Evolutionary conservation across 805 yeast genomes (phyloP).

Genomic region (Candida fluviatilis): DNA sequence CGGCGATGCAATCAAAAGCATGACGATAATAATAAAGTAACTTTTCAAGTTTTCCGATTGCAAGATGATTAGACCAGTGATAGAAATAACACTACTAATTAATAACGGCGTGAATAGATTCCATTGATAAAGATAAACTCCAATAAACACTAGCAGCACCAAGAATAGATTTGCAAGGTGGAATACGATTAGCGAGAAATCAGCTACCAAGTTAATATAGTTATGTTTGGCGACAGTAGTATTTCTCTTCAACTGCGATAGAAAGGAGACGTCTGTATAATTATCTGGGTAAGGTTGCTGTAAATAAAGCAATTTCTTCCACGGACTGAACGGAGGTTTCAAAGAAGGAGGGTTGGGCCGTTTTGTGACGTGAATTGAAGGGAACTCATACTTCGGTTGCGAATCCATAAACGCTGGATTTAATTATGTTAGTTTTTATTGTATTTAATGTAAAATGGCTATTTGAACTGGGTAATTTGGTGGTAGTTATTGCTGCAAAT

Average conservation of each 20-base stretch:
- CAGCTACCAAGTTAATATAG: constrained; percentile 60
- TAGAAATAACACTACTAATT: constrained; percentile 19
- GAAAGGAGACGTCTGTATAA: constrained; percentile 76
- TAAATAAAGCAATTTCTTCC: constrained; percentile 85
- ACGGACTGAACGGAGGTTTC: constrained; percentile 30
- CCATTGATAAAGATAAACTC: constrained; percentile 50
- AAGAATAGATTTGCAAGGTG: constrained; percentile 63
- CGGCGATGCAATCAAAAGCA: constrained; percentile 78
- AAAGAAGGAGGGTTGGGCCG: not conserved
- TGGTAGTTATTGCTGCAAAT: too few relatives aligned
- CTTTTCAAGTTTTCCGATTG: constrained; percentile 46
- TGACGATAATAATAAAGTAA: constrained; percentile 61
- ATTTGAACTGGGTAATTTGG: too few relatives aligned
- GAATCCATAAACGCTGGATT: too few relatives aligned
- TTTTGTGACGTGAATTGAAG: too few relatives aligned
- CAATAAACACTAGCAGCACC: constrained; percentile 66
- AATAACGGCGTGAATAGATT: constrained; percentile 42
- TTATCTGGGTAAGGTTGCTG: constrained; percentile 88
- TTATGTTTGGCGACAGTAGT: constrained; percentile 68
- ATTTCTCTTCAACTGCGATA: constrained; percentile 76
- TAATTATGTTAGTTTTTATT: too few relatives aligned
- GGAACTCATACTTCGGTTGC: too few relatives aligned
- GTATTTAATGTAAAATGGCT: too few relatives aligned
- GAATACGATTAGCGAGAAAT: constrained; percentile 61
- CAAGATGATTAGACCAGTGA: constrained; percentile 32